Evolutionary conservation across 495 filamentous ascomycete species (phyloP).

Genomic region (Aspergillus homomorphus): DNA sequence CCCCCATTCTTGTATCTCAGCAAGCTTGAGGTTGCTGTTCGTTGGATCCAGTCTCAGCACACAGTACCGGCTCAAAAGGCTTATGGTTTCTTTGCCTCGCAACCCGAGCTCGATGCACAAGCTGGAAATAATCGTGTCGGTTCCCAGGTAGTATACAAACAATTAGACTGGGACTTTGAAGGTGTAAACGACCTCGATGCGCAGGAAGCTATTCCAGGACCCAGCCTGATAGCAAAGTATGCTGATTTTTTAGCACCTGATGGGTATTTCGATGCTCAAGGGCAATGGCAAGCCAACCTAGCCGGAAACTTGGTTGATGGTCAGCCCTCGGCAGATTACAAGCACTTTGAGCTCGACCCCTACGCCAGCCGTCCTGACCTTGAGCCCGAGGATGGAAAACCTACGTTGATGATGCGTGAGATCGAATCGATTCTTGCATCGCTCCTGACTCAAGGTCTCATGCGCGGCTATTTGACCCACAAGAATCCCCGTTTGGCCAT

Average conservation of each 20-base stretch:
- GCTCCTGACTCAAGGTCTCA: slow-evolving; percentile 75
- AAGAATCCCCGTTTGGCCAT: slow-evolving; percentile 73
- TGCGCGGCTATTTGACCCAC: slow-evolving; percentile 84
- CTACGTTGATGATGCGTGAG: slow-evolving; percentile 55
- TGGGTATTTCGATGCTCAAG: slow-evolving; percentile 36
- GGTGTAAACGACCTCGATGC: slow-evolving; percentile 16
- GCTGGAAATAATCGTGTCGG: slow-evolving; percentile 21
- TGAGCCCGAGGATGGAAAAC: slow-evolving; percentile 37
- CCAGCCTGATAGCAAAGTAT: slow-evolving; percentile 27
- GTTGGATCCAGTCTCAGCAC: slow-evolving; percentile 40
- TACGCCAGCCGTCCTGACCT: slow-evolving; percentile 25
- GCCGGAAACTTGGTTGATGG: slow-evolving; percentile 32
- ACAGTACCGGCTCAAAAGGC: neutral
- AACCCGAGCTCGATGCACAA: slow-evolving; percentile 14
- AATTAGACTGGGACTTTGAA: slow-evolving; percentile 34
- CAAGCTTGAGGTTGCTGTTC: slow-evolving; percentile 37
- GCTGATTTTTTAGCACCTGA: slow-evolving; percentile 38
- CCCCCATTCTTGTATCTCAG: slow-evolving; percentile 44
- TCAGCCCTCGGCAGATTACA: slow-evolving; percentile 44
- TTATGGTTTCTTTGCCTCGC: neutral
- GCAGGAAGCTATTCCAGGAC: slow-evolving; percentile 13
- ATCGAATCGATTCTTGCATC: slow-evolving; percentile 77
- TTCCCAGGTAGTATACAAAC: slow-evolving; percentile 33
- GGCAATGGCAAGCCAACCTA: slow-evolving; percentile 29
- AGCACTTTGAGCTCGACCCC: slow-evolving; percentile 42